A percentile compares a stretch with the other conserved stretches of the same genome.
Evolutionary conservation across 768 basidiomycete species (phyloP).

Genomic region (Psilocybe subaeruginosa): DNA sequence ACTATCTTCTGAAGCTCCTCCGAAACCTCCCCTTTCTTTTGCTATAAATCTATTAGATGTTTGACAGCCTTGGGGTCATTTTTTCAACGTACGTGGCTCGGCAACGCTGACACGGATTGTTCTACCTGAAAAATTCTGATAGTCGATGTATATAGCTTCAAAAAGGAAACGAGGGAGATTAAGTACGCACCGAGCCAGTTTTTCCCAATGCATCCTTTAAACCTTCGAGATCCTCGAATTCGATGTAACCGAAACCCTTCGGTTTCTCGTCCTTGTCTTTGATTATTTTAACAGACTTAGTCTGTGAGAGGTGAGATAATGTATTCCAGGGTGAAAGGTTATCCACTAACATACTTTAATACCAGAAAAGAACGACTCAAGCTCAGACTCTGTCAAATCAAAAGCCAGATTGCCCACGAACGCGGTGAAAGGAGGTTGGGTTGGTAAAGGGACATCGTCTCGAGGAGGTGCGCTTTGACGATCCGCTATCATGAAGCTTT

Average conservation of each 20-base stretch:
- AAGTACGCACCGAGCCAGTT: slow-evolving; percentile 62
- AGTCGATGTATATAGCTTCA: slow-evolving; percentile 5
- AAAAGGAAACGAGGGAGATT: background rate
- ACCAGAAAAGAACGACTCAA: slow-evolving; percentile 79
- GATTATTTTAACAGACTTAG: slow-evolving; percentile 90
- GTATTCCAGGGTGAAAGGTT: background rate
- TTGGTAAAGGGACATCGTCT: slow-evolving; percentile 96
- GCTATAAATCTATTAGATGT: slow-evolving; percentile 45
- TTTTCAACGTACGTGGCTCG: slow-evolving; percentile 79
- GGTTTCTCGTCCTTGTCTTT: slow-evolving; percentile 92
- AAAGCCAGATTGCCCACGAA: slow-evolving; percentile 96
- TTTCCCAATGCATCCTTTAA: slow-evolving; percentile 83
- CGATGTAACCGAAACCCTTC: slow-evolving; percentile 98
- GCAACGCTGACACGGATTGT: slow-evolving; percentile 91
- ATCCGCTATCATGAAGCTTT: slow-evolving; percentile 48
- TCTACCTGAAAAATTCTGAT: slow-evolving; percentile 74
- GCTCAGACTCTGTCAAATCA: slow-evolving; percentile 83
- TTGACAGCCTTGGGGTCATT: background rate
- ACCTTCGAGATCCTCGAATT: slow-evolving; percentile 86
- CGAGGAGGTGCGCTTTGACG: slow-evolving; percentile 54
- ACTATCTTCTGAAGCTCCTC: slow-evolving; percentile 65
- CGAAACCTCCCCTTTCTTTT: slow-evolving; percentile 70
- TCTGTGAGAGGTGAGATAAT: slow-evolving; percentile 39
- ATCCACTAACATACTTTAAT: slow-evolving; percentile 49
- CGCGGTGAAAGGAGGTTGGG: slow-evolving; percentile 93